Evolutionary conservation across 805 yeast species (phyloP), one percentile per base, ranked within the genome.

Genomic region (Kodamaea hsintzibuensis): DNA sequence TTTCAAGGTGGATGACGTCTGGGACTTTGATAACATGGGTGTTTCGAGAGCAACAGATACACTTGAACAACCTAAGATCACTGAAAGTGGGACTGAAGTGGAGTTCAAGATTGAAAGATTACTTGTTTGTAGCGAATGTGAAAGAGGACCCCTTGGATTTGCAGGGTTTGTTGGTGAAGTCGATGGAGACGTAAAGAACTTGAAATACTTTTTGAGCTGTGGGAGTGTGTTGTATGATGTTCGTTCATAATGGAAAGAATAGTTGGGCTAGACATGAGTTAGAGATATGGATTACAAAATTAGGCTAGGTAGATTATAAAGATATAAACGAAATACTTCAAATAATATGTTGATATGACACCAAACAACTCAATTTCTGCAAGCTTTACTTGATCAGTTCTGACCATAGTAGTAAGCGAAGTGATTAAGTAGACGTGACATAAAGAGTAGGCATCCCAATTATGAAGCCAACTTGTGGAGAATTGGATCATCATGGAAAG

Each of bases 1-100:
- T 61, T 72, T 77, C 43, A 61, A 71, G 27, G 71, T 86, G 1
- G 62, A 69, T 1, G 89, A 86, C 61, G 83, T 85, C 51, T 88
- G 95, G 95, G 88, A 82, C 57, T 88, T 88, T 60, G 92, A 88
- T 57, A 88, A 88, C 61, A 81, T 88, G 46, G 92, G 91, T 1
- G 93, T 88, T 2, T 86, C 91, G 1, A 78, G 78, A 54, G 71
- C 77, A 0, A 49, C 74, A 1, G 63, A 62, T 7, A 63, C 60
- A 42, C 65, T 65, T 47, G 57, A 61, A 4, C 69, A 67, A 17
- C 72, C 71, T 9, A 42, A 10, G 18, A 39, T 45, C 14, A 18
- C 39, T 40, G 56, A 51, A n/a, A 53, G 54, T 12, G 65, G 62
- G 2, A 37, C 48, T 8, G 37, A 50, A 8, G 50, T 51, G 5